phyloP scores from a whole-genome alignment of 2,329 filamentous ascomycete genomes.

The Botrytis deweyae region DNA sequence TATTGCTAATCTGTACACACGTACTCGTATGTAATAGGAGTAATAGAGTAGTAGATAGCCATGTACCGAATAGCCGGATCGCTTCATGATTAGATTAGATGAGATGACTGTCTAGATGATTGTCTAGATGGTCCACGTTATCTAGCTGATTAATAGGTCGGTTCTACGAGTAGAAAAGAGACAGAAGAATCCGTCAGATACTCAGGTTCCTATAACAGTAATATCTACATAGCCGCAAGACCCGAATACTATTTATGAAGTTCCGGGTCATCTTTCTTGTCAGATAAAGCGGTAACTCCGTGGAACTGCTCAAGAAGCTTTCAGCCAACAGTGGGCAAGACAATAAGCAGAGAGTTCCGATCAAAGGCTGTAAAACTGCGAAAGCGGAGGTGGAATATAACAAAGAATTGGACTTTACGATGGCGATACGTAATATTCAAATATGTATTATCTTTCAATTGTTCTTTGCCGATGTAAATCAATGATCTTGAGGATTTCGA shows the following conservation, averaged over 20 bases:
- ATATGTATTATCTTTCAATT: neutral
- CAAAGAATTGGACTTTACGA: neutral
- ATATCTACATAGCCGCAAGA: neutral
- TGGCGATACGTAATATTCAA: slow-evolving; percentile 5
- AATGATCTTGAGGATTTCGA: neutral
- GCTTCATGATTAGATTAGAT: neutral
- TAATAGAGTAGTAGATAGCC: neutral
- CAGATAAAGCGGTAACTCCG: neutral
- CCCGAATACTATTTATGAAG: neutral
- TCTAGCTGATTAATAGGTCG: neutral
- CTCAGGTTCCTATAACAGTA: neutral
- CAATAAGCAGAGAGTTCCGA: neutral
- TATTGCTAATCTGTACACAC: neutral
- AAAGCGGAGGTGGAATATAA: neutral
- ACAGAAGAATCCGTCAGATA: neutral
- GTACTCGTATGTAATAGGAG: neutral
- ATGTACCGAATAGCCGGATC: neutral
- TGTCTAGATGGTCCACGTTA: neutral
- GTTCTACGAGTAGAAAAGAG: neutral
- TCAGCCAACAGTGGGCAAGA: slow-evolving; percentile 5
- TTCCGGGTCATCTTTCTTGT: neutral
- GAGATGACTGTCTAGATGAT: neutral
- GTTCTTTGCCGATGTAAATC: neutral
- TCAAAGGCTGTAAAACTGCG: slow-evolving; percentile 6
- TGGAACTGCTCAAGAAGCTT: neutral